Conservation (phyloP, 2,329 filamentous ascomycete species). For the Lecanicillium sp. region DNA sequence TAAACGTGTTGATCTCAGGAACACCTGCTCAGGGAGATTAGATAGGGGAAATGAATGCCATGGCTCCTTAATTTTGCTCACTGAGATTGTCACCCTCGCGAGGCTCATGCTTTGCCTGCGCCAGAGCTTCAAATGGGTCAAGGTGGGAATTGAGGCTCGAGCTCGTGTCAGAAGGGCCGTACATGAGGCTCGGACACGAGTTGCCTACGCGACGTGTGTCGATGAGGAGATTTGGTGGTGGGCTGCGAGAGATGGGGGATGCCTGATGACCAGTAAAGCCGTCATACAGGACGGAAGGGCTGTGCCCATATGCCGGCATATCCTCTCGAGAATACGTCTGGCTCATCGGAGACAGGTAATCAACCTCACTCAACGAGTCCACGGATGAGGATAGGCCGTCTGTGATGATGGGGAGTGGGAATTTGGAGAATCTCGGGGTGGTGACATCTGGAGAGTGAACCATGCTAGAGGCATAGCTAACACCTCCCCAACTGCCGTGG, state of each 20-base stretch:
- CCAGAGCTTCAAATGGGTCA: slow-evolving; percentile 47
- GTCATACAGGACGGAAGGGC: slow-evolving; percentile 49
- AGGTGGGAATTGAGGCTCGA: slow-evolving; percentile 53
- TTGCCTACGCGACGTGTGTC: slow-evolving; percentile 47
- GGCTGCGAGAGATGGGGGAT: slow-evolving; percentile 48
- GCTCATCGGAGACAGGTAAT: slow-evolving; percentile 53
- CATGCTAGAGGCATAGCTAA: slow-evolving; percentile 36
- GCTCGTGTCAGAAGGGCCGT: slow-evolving; percentile 51
- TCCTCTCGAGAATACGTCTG: slow-evolving; percentile 51
- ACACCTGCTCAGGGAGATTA: slow-evolving; percentile 34
- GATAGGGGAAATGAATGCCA: slow-evolving; percentile 27
- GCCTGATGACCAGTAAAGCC: slow-evolving; percentile 43
- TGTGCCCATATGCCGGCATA: slow-evolving; percentile 42
- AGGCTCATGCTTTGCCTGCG: slow-evolving; percentile 22
- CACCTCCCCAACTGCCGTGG: slow-evolving; percentile 36
- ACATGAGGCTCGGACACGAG: slow-evolving; percentile 53
- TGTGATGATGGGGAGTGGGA: slow-evolving; percentile 36
- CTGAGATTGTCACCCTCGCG: slow-evolving; percentile 47
- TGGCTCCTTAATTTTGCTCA: slow-evolving; percentile 32
- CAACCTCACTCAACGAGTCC: slow-evolving; percentile 53
- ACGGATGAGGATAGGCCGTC: slow-evolving; percentile 46
- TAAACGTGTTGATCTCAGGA: slow-evolving; percentile 44
- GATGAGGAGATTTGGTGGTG: slow-evolving; percentile 45
- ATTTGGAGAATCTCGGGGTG: slow-evolving; percentile 33
- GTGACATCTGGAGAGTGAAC: slow-evolving; percentile 22